Conservation (phyloP, 768 basidiomycete species). For the Piloderma croceum region DNA sequence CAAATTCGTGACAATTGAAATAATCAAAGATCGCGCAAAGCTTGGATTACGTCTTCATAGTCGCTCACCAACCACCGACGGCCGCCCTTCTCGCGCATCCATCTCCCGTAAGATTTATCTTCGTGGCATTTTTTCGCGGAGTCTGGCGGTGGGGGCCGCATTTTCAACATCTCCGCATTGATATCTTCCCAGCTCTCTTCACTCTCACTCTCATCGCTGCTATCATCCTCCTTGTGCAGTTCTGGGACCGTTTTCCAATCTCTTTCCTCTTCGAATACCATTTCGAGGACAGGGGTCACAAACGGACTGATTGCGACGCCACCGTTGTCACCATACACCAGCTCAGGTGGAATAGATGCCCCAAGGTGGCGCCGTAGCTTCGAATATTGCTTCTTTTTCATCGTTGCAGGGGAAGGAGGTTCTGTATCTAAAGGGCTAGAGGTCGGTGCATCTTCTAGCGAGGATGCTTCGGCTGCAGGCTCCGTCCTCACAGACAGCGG, state of each 20-base stretch:
- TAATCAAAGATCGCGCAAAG: slow-evolving; percentile 27
- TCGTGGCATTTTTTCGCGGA: too few species aligned
- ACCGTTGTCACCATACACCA: slow-evolving; percentile 8
- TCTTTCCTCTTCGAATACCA: slow-evolving; percentile 1
- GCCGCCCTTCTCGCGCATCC: slow-evolving; percentile 37
- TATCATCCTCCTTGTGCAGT: slow-evolving; percentile 6
- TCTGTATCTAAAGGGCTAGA: too few species aligned
- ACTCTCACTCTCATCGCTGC: slow-evolving; percentile 9
- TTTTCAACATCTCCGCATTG: too few species aligned
- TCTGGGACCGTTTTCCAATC: slow-evolving; percentile 2
- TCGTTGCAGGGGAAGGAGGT: slow-evolving; percentile 24
- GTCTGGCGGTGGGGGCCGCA: too few species aligned
- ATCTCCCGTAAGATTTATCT: slow-evolving; percentile 29
- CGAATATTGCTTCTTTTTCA: slow-evolving; percentile 23
- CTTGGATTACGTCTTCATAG: slow-evolving; percentile 29
- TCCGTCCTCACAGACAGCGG: too few species aligned
- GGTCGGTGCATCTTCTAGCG: too few species aligned
- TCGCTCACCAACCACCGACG: slow-evolving; percentile 31
- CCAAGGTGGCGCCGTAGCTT: slow-evolving; percentile 32
- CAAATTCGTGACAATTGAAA: too few species aligned
- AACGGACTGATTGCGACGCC: not conserved
- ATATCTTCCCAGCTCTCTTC: slow-evolving; percentile 12
- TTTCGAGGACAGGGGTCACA: not conserved
- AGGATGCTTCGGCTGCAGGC: too few species aligned
- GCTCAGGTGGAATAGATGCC: slow-evolving; percentile 23